Percentiles rank a stretch among this genome's conserved stretches.
Conservation (phyloP, 768 basidiomycete species). For the Boletales sp. region DNA sequence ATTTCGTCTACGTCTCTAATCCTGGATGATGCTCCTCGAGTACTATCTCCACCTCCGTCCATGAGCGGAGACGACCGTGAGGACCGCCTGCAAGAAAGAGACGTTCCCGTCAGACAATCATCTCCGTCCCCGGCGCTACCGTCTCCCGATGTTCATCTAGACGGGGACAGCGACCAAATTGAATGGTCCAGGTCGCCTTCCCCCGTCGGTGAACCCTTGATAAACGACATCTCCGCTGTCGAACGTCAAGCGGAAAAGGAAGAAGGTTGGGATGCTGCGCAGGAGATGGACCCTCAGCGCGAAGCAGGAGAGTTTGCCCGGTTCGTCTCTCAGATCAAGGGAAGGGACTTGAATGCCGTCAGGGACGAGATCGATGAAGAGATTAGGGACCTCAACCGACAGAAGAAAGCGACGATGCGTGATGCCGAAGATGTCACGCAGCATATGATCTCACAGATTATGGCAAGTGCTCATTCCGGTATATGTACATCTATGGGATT, state of each 20-base stretch:
- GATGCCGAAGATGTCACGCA: constrained; percentile 95
- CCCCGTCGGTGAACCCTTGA: constrained; percentile 14
- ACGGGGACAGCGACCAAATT: constrained; percentile 23
- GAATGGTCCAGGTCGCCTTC: constrained; percentile 42
- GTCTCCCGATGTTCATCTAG: constrained; percentile 1
- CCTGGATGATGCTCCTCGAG: constrained; percentile 1
- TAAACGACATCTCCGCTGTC: constrained; percentile 7
- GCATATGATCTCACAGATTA: constrained; percentile 88
- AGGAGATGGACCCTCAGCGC: constrained; percentile 75
- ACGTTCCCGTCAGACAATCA: background rate
- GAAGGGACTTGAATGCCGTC: constrained; percentile 76
- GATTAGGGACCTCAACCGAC: constrained; percentile 73
- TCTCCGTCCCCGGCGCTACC: constrained; percentile 11
- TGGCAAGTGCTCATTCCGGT: constrained; percentile 39
- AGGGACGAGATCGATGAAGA: constrained; percentile 90
- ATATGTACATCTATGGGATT: background rate
- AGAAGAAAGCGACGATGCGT: constrained; percentile 84
- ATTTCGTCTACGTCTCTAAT: background rate
- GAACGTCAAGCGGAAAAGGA: constrained; percentile 24
- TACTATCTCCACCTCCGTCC: constrained; percentile 11
- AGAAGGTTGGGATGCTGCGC: constrained; percentile 75
- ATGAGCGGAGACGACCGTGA: constrained; percentile 14
- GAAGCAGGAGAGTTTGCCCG: constrained; percentile 90
- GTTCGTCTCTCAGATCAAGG: constrained; percentile 89
- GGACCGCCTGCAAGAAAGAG: background rate